phyloP scores from a whole-genome alignment of 345 rosid genomes.

The Passiflora organensis region DNA sequence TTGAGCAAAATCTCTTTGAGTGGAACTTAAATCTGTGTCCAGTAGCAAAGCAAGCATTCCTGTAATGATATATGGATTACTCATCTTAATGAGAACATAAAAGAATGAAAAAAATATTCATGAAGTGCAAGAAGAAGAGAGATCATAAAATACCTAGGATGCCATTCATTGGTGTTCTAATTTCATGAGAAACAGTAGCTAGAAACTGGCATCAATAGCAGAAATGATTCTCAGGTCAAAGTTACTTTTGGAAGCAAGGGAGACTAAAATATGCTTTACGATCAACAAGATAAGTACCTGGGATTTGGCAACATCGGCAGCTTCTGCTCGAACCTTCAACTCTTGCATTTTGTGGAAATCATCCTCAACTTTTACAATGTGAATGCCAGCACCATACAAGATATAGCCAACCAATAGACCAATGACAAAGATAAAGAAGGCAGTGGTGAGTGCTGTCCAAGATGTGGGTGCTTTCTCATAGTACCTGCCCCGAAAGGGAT shows the following conservation, averaged over 20 bases:
- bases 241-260: conserved; percentile 4
- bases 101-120: not conserved
- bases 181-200: conserved; percentile 98
- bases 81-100: not conserved
- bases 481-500: conserved; percentile 46
- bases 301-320: conserved; percentile 97
- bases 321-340: conserved; percentile 84
- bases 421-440: conserved; percentile 65
- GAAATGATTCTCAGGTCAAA: conserved; percentile 4
- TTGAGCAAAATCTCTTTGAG: conserved; percentile 90
- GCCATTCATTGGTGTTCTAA: conserved; percentile 99
- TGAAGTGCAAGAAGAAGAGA: conserved; percentile 5
- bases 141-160: conserved; percentile 60
- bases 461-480: conserved; percentile 74
- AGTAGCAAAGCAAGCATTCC: conserved; percentile 96
- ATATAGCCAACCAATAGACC: conserved; percentile 75
- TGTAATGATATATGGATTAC: conserved; percentile 20
- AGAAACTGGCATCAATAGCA: conserved; percentile 57
- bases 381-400: conserved; percentile 66
- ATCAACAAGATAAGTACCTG: conserved; percentile 37
- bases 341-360: conserved; percentile 79
- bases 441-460: conserved; percentile 67
- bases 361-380: conserved; percentile 87
- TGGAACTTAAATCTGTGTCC: conserved; percentile 81
- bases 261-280: not conserved